Evolutionary conservation across 1,284 basidiomycete species (phyloP).

Genomic region (Hemileia vastatrix): DNA sequence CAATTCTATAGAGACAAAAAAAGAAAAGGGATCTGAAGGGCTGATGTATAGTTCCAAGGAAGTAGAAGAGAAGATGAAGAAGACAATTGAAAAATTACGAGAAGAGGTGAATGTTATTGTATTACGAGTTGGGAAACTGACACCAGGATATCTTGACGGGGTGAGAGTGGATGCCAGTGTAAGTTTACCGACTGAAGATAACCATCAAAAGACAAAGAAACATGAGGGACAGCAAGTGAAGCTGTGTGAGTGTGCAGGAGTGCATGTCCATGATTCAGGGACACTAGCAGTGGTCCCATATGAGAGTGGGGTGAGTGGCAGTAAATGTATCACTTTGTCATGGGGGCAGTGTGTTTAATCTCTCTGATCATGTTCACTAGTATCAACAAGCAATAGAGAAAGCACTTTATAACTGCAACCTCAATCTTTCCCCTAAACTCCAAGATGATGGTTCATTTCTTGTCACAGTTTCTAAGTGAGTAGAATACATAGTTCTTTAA

Average conservation of each 20-base stretch:
- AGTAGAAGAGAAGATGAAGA: conserved; percentile 14
- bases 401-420: conserved; percentile 3
- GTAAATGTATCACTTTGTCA: neutral
- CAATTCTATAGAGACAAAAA: too few species aligned
- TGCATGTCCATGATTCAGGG: conserved; percentile 1
- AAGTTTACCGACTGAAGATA: too few species aligned
- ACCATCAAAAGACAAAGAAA: too few species aligned
- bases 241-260: neutral
- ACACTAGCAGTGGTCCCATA: conserved; percentile 9
- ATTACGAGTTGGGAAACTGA: conserved; percentile 6
- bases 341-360: neutral
- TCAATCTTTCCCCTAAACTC: conserved; percentile 11
- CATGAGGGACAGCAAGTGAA: neutral
- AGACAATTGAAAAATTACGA: neutral
- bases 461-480: conserved; percentile 8
- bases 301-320: conserved; percentile 5
- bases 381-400: conserved; percentile 8
- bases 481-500: too few species aligned
- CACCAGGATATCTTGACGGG: conserved; percentile 10
- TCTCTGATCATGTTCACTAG: neutral
- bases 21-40: too few species aligned
- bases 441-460: conserved; percentile 9
- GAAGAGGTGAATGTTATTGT: conserved; percentile 5
- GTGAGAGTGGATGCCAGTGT: conserved; percentile 9
- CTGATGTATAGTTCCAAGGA: too few species aligned